Conservation (phyloP, 2,329 filamentous ascomycete species). For the Cryphonectria carpinicola region DNA sequence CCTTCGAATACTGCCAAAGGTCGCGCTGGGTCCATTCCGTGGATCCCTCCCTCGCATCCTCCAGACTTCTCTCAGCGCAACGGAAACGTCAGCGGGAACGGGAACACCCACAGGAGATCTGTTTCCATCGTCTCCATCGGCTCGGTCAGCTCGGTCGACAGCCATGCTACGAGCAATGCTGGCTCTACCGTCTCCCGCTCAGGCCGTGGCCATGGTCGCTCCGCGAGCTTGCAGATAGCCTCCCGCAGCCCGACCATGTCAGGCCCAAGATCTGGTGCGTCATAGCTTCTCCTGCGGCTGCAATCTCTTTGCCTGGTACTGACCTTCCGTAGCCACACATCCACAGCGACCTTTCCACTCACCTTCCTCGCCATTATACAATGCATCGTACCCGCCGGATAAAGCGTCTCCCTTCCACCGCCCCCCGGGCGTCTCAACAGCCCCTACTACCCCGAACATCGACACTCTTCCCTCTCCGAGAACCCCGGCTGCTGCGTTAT, state of each 20-base stretch:
- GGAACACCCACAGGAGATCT: constrained; percentile 73
- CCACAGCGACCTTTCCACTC: constrained; percentile 50
- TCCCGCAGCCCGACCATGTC: constrained; percentile 51
- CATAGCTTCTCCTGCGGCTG: constrained; percentile 30
- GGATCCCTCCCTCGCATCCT: constrained; percentile 36
- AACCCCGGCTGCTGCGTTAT: constrained; percentile 48
- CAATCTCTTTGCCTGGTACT: constrained; percentile 10
- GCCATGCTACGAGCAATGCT: constrained; percentile 49
- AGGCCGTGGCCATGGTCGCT: constrained; percentile 70
- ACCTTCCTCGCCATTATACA: constrained; percentile 55
- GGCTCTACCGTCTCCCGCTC: constrained; percentile 49
- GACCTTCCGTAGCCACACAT: constrained; percentile 40
- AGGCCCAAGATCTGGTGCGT: constrained; percentile 46
- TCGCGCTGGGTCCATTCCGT: constrained; percentile 53
- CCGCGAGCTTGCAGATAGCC: constrained; percentile 79
- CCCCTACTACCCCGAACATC: constrained; percentile 49
- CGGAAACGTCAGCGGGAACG: constrained; percentile 38
- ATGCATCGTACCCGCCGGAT: constrained; percentile 58
- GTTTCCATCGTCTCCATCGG: constrained; percentile 83
- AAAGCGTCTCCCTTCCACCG: constrained; percentile 45
- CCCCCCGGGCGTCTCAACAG: constrained; percentile 47
- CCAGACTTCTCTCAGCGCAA: constrained; percentile 29
- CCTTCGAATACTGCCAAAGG: constrained; percentile 46
- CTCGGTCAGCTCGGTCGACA: constrained; percentile 52
- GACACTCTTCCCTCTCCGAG: constrained; percentile 44